phyloP scores from a whole-genome alignment of 2,329 filamentous ascomycete species.

The Aspergillus persii region DNA sequence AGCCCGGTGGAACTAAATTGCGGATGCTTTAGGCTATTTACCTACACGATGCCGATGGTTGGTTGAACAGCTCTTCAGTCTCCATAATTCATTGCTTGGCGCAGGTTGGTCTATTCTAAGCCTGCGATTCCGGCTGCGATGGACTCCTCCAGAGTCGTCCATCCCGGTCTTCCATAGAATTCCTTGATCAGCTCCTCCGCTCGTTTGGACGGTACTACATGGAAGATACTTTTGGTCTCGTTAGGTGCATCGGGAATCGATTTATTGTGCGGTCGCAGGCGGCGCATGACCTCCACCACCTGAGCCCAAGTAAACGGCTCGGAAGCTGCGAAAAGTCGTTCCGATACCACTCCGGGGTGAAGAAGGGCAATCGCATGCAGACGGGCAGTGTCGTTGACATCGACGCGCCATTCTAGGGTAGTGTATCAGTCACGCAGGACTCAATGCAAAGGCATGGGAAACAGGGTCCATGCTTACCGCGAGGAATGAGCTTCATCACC shows the following conservation, averaged over 20 bases:
- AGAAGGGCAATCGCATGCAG: conserved; percentile 55
- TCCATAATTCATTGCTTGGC: not conserved
- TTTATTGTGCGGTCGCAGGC: conserved; percentile 38
- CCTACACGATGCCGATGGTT: too few species aligned
- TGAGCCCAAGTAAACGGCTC: conserved; percentile 48
- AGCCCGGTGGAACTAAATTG: not conserved
- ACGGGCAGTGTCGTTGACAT: conserved; percentile 50
- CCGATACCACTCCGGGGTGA: conserved; percentile 43
- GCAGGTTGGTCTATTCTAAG: not conserved
- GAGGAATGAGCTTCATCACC: conserved; percentile 32
- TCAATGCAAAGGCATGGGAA: conserved; percentile 37
- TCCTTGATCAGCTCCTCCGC: conserved; percentile 29
- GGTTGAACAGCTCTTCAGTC: not conserved
- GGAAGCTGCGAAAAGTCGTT: conserved; percentile 57
- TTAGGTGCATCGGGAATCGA: conserved; percentile 30
- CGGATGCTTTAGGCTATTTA: not conserved
- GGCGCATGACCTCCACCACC: conserved; percentile 37
- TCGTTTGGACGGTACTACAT: conserved; percentile 21
- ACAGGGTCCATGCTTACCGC: not conserved
- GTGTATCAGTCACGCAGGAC: conserved; percentile 32
- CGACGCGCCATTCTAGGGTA: conserved; percentile 44
- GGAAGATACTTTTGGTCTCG: conserved; percentile 24
- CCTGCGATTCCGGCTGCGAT: conserved; percentile 10
- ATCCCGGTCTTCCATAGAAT: conserved; percentile 28
- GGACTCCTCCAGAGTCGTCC: conserved; percentile 28